Evolutionary conservation across 805 yeast species (phyloP), one percentile per base, ranked within the genome.

Genomic region (Hanseniaspora nectarophila): DNA sequence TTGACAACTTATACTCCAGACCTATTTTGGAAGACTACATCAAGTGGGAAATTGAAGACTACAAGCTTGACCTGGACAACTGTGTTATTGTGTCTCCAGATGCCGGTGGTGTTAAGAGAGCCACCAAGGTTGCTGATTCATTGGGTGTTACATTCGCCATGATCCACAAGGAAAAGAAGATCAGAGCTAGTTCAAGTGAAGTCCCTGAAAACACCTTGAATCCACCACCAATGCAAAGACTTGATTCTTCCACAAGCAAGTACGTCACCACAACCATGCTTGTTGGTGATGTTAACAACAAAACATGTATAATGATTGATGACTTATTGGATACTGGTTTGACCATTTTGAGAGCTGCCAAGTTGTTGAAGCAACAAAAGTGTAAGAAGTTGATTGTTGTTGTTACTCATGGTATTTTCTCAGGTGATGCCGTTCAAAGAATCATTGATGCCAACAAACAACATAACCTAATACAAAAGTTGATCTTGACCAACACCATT

Each of bases 41-140:
- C 55, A 73, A 78, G 21, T 80, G 82, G 54, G 73, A 74, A 56
- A 80, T 92, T 53, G 90, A 94, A n/a, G 68, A 85, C 56, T 86
- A 80, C 63, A 77, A 77, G 58, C 15, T 42, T 13, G 53, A 49
- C 20, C 15, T 49, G 5, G 48, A 43, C 32, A 82, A 88, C 38
- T 84, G 90, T 39, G 95, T 92, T 7, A 80, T 92, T 59, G 97
- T 92, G 32, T 87, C 96, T 1, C 99, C 99, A 0, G 99, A 92
- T 68, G 92, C 97, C 21, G 99, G 99, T 62, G 99, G 99, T 56
- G 99, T 98, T 46, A 92, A 92, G 67, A 73, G 98, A 58, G 97
- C 98, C 31, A 85, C 95, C 1, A 82, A 90, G 1, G 76, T 92
- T 55, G 98, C 98, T 1, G 99, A 92, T 68, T 77, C 84, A 1